phyloP scores from a whole-genome alignment of 2,329 filamentous ascomycete genomes.

The Chaetomiaceae sp. region DNA sequence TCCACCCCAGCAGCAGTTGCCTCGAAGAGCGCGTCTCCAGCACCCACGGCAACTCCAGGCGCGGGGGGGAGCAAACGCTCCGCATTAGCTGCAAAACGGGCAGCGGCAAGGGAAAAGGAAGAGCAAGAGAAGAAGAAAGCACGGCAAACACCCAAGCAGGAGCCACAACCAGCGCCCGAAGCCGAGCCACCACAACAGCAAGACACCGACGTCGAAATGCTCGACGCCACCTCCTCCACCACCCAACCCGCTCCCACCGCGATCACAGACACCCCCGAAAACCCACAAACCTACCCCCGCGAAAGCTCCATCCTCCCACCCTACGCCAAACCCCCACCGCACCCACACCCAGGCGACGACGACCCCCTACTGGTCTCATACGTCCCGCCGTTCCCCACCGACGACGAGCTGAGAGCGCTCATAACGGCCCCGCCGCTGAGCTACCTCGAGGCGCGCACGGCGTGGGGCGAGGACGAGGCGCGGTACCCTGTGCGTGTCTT shows the following conservation, averaged over 20 bases:
- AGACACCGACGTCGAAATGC: constrained; percentile 34
- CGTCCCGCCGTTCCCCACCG: constrained; percentile 54
- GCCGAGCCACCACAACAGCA: constrained; percentile 28
- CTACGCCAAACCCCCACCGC: constrained; percentile 32
- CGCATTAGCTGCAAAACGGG: constrained; percentile 20
- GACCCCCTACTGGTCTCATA: constrained; percentile 56
- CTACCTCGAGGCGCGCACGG: constrained; percentile 60
- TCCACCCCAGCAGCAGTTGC: constrained; percentile 18
- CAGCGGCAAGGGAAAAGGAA: constrained; percentile 18
- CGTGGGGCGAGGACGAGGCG: constrained; percentile 37
- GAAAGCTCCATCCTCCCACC: constrained; percentile 35
- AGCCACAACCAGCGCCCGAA: background rate
- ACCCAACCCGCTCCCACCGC: constrained; percentile 12
- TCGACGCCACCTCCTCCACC: constrained; percentile 32
- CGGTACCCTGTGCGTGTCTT: constrained; percentile 59
- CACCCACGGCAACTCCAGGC: constrained; percentile 14
- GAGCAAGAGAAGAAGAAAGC: constrained; percentile 17
- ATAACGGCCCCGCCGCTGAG: constrained; percentile 61
- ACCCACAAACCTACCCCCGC: constrained; percentile 24
- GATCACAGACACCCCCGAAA: background rate
- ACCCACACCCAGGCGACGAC: constrained; percentile 44
- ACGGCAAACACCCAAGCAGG: constrained; percentile 1
- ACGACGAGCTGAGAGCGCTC: constrained; percentile 60
- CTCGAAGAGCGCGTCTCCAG: constrained; percentile 24
- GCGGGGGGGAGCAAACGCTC: constrained; percentile 21